Percentiles rank a stretch among this genome's conserved stretches.
These are phyloP conservation scores for Linnemannia hyalina DNA, from an alignment of 192 early-diverging fungal species.

Conservation along the genomic window DNA sequence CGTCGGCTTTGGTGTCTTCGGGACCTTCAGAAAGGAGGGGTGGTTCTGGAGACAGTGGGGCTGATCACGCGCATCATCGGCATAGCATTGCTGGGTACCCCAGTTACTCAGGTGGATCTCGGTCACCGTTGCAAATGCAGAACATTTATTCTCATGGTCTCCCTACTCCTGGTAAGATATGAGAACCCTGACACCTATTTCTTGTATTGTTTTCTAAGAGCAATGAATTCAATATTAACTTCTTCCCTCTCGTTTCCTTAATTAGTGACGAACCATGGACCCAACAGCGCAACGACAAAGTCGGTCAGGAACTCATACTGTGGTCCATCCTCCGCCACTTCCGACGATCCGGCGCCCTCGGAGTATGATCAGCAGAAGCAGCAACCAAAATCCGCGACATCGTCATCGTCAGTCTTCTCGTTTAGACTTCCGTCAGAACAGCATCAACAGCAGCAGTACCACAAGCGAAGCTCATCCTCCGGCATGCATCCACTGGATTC, in stretches of 20 bases:
- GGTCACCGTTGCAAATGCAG: conserved; percentile 8
- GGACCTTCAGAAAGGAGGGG: neutral
- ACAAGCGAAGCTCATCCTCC: neutral
- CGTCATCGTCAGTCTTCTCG: neutral
- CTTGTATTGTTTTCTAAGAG: too few species aligned
- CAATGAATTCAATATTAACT: too few species aligned
- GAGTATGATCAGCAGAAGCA: neutral
- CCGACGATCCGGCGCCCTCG: neutral
- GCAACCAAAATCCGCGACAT: neutral
- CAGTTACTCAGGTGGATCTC: conserved; percentile 3
- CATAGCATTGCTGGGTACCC: conserved; percentile 50
- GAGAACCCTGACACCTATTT: too few species aligned
- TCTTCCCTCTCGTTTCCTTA: too few species aligned
- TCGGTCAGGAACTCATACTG: conserved; percentile 23
- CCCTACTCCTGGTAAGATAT: conserved; percentile 5
- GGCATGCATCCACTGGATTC: conserved; percentile 36
- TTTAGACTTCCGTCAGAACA: neutral
- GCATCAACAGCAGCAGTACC: neutral
- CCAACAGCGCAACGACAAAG: neutral
- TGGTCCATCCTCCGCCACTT: conserved; percentile 6
- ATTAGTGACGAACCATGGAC: neutral
- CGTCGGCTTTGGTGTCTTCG: neutral
- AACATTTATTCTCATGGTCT: conserved; percentile 15
- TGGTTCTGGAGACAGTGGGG: neutral
- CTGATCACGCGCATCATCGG: conserved; percentile 20